Base-by-base conservation (phyloP, 768 basidiomycete species). In the Naganishia friedmannii region DNA sequence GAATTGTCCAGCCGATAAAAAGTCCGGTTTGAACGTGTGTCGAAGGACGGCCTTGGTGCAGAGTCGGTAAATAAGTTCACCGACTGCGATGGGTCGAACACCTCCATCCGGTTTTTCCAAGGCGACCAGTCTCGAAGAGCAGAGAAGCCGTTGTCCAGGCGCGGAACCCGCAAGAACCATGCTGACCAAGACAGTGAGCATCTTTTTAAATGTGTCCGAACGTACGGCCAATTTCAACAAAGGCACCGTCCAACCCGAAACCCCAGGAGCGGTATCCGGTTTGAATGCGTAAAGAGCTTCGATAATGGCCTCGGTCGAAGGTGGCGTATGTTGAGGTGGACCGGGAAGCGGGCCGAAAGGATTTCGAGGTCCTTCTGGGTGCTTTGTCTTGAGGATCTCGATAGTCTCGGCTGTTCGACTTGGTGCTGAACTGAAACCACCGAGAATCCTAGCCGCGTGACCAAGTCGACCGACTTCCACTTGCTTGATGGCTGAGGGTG, bases 71-170 rank as follows among this genome's bases (percentile, higher is more conserved):
- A 74, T 34, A n/a, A 76, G 39, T 28, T 75, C 75, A 3, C 75
- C 75, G 4, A 74, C 73, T 3, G 74, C 74, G 54, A 76, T 74
- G 34, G 75, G 75, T 8, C 74, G 70, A 32, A 76, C 29, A 0
- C 72, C 73, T 9, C 70, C 72, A 32, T 67, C 66, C 0, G 56
- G 65, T 54, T 76, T 76, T 3, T 58, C 28, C 3, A 76, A 67
- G 12, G 75, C 68, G 9, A 69, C 73, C 4, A 76, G 67, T 29
- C 71, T 45, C n/a, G 73, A 63, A 0, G 69, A 46, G 39, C 68
- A 69, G 15, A 75, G 70, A 10, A 73, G 34, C 7, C 66, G 23
- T 10, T 46, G 53, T 3, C 73, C 76, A 4, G 65, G 69, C 17
- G 68, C 68, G 13, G 45, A 46, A 34, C 53, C 70, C 31, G 48